Evolutionary conservation across 75 land plant genomes (phyloP).

Genomic region (Pseudotsuga menziesii): DNA sequence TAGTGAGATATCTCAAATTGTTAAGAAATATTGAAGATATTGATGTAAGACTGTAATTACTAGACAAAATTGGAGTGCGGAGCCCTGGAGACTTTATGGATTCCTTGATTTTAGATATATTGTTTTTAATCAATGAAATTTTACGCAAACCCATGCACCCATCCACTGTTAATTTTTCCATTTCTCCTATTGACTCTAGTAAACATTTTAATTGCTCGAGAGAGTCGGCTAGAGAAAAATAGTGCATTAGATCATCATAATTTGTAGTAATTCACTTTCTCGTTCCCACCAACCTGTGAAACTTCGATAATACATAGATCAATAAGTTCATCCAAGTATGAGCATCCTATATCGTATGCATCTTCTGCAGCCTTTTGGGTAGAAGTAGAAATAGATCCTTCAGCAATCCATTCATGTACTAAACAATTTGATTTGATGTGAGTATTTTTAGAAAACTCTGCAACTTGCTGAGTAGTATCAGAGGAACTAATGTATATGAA

Average conservation of each 20-base stretch:
- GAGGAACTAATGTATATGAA: no score
- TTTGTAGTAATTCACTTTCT: neutral
- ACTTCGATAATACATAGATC: neutral
- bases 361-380: neutral
- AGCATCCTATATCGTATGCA: neutral
- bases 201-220: neutral
- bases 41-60: neutral
- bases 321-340: neutral
- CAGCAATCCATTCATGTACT: neutral
- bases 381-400: neutral
- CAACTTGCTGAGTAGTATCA: no score
- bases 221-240: neutral
- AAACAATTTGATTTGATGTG: neutral
- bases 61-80: neutral
- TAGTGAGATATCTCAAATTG: neutral
- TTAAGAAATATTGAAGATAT: neutral
- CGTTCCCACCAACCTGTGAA: neutral
- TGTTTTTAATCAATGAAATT: neutral
- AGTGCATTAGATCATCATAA: neutral
- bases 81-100: neutral
- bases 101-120: neutral
- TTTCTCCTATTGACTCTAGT: no score
- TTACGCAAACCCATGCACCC: neutral
- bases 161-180: neutral
- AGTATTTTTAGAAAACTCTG: neutral